Percentiles rank a stretch among this genome's conserved stretches.
Conservation (phyloP, 2,329 filamentous ascomycete genomes). For the Trichoderma oligosporum region DNA sequence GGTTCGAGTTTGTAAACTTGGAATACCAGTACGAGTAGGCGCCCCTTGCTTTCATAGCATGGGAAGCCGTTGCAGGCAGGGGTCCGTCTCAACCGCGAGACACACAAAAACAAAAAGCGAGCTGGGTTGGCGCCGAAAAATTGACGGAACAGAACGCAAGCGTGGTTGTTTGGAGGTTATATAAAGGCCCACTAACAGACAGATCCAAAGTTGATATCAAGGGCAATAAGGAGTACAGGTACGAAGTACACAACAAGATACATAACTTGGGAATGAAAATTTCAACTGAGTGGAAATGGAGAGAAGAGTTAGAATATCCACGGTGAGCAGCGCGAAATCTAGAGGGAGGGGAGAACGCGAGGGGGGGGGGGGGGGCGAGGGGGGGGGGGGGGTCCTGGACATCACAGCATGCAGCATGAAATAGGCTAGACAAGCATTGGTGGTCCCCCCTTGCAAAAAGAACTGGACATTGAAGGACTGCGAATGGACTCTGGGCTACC, state of each 20-base stretch:
- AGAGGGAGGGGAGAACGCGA: constrained; percentile 12
- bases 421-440: constrained; percentile 15
- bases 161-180: neutral
- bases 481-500: neutral
- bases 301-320: constrained; percentile 14
- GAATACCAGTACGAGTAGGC: too few relatives aligned
- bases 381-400: constrained; percentile 3
- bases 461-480: constrained; percentile 17
- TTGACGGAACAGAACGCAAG: neutral
- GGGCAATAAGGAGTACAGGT: neutral
- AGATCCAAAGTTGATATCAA: neutral
- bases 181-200: neutral
- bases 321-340: constrained; percentile 14
- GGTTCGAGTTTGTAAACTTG: constrained; percentile 2
- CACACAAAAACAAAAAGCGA: constrained; percentile 8
- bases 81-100: constrained; percentile 17
- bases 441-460: constrained; percentile 6
- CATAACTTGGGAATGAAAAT: neutral
- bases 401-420: constrained; percentile 14
- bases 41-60: constrained; percentile 19
- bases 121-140: constrained; percentile 2
- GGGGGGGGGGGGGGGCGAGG: neutral
- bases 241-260: neutral
- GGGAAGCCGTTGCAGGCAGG: constrained; percentile 18
- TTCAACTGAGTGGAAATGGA: neutral